A percentile compares a stretch with the other conserved stretches of the same genome.
Evolutionary conservation across 1,139 yeast genomes (phyloP).

Genomic region (Fermentozyma sake): DNA sequence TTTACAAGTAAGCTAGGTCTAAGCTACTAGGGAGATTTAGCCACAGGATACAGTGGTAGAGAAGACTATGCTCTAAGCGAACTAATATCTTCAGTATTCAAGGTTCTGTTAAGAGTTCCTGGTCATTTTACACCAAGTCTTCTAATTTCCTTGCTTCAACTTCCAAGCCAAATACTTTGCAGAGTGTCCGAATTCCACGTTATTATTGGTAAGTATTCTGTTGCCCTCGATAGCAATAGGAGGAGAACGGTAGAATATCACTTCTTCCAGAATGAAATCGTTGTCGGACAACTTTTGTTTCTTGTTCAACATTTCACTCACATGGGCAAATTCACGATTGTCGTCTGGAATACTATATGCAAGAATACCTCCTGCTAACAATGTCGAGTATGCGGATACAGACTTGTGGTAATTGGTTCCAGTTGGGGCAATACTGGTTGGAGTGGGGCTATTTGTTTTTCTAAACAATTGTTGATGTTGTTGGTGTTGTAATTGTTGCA

Average conservation of each 20-base stretch:
- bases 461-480: constrained; percentile 16
- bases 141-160: too few species aligned
- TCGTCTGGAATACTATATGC: constrained; percentile 30
- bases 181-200: constrained; percentile 55
- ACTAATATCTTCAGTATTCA: too few species aligned
- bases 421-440: constrained; percentile 15
- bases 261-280: constrained; percentile 29
- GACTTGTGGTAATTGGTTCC: constrained; percentile 26
- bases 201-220: constrained; percentile 33
- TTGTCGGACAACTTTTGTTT: constrained; percentile 16
- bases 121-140: too few species aligned
- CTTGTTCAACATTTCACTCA: constrained; percentile 18
- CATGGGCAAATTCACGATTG: constrained; percentile 7
- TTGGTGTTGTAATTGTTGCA: constrained; percentile 14
- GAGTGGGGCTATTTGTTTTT: constrained; percentile 20
- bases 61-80: too few species aligned
- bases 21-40: too few species aligned
- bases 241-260: constrained; percentile 80
- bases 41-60: too few species aligned
- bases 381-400: constrained; percentile 32
- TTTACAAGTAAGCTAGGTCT: too few species aligned
- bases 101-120: too few species aligned
- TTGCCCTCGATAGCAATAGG: constrained; percentile 53
- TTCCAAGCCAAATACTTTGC: constrained; percentile 73
- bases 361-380: constrained; percentile 39